Percentiles rank a stretch among this genome's conserved stretches.
phyloP scores from a whole-genome alignment of 2,329 filamentous ascomycete genomes.

The Pseudogymnoascus sp. region DNA sequence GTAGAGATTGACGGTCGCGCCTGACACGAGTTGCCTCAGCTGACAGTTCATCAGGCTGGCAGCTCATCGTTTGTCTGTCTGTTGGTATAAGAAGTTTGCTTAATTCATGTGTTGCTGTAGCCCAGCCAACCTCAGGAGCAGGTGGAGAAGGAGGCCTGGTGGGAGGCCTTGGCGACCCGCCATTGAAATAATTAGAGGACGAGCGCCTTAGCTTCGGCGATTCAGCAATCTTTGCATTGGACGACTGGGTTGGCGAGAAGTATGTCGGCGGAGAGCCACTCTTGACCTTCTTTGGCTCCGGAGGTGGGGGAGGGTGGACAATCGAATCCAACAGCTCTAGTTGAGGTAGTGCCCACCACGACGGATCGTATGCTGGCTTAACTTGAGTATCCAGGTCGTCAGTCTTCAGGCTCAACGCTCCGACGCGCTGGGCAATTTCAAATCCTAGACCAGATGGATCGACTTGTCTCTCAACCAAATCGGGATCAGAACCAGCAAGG shows the following conservation, averaged over 20 bases:
- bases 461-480: constrained; percentile 31
- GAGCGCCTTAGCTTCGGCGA: constrained; percentile 58
- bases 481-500: constrained; percentile 51
- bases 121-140: constrained; percentile 78
- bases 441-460: constrained; percentile 41
- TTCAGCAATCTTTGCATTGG: constrained; percentile 68
- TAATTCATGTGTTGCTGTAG: constrained; percentile 72
- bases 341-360: constrained; percentile 61
- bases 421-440: constrained; percentile 50
- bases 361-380: constrained; percentile 49
- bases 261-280: constrained; percentile 60
- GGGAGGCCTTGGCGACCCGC: constrained; percentile 32
- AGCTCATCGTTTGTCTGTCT: constrained; percentile 67
- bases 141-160: constrained; percentile 54
- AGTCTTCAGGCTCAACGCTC: constrained; percentile 29
- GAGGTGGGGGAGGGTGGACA: constrained; percentile 42
- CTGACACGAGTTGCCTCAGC: constrained; percentile 55
- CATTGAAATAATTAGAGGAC: constrained; percentile 44
- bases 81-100: constrained; percentile 73
- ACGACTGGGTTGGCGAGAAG: constrained; percentile 81
- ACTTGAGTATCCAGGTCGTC: neutral
- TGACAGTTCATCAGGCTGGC: constrained; percentile 69
- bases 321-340: constrained; percentile 63
- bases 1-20: constrained; percentile 54
- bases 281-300: constrained; percentile 46